Percentiles rank a stretch among this genome's conserved stretches.
These are phyloP conservation scores for Bryoglossum gracile DNA, from an alignment of 495 filamentous ascomycete species.

Conservation along the genomic window DNA sequence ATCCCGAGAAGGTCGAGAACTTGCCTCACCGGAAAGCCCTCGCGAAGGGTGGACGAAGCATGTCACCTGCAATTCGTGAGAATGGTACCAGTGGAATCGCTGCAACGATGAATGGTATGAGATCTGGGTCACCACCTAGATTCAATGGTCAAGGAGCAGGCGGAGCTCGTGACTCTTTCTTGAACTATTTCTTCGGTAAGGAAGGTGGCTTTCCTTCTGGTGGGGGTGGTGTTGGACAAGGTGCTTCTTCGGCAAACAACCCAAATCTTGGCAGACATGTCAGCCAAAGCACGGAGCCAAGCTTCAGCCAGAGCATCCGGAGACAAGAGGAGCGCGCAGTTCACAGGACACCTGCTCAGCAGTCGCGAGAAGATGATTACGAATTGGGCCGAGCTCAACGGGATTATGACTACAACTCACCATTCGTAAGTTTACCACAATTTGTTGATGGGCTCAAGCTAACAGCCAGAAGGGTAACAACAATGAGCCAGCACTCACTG, in stretches of 20 bases:
- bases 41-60: constrained; percentile 58
- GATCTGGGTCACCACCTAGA: constrained; percentile 55
- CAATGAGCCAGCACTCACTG: constrained; percentile 77
- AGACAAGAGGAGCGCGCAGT: constrained; percentile 57
- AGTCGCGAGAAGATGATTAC: constrained; percentile 29
- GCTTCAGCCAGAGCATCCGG: constrained; percentile 74
- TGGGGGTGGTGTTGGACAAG: constrained; percentile 31
- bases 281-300: constrained; percentile 68
- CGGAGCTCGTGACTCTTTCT: constrained; percentile 72
- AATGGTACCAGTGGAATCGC: constrained; percentile 40
- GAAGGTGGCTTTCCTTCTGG: constrained; percentile 54
- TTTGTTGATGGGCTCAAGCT: constrained; percentile 19
- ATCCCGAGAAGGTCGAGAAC: constrained; percentile 39
- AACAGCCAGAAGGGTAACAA: constrained; percentile 36
- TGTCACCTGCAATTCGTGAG: constrained; percentile 73
- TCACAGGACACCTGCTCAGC: constrained; percentile 32
- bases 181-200: constrained; percentile 98
- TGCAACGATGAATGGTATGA: constrained; percentile 58
- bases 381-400: constrained; percentile 24
- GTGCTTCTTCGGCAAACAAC: constrained; percentile 28
- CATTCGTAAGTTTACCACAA: constrained; percentile 46
- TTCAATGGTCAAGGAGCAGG: constrained; percentile 45
- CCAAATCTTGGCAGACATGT: constrained; percentile 51
- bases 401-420: constrained; percentile 43
- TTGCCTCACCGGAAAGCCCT: constrained; percentile 53